phyloP scores from a whole-genome alignment of 192 early-diverging fungal genomes.

The Entomortierella lignicola region DNA sequence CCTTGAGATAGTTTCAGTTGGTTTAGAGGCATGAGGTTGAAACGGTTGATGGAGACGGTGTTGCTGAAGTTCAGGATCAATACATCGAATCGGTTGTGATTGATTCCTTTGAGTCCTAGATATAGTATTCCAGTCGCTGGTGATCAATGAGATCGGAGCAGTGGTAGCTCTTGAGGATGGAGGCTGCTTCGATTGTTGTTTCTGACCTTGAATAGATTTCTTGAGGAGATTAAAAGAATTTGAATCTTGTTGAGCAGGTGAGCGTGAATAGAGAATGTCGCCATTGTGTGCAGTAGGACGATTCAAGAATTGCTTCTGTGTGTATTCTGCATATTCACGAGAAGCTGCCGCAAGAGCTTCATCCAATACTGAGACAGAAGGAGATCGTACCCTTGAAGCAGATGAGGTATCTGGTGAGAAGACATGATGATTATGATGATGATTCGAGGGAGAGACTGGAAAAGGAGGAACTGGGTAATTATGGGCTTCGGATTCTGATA shows the following conservation, averaged over 20 bases:
- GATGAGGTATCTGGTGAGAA: not conserved
- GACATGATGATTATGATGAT: not conserved
- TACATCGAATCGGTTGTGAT: not conserved
- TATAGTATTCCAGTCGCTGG: not conserved
- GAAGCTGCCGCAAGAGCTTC: not conserved
- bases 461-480: not conserved
- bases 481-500: not conserved
- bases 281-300: not conserved
- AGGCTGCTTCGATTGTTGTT: not conserved
- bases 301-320: not conserved
- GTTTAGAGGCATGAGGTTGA: not conserved
- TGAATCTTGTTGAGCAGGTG: too few relatives aligned
- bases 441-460: not conserved
- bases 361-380: conserved; percentile 8
- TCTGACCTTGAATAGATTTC: too few relatives aligned
- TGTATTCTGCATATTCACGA: not conserved
- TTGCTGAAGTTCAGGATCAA: conserved; percentile 3
- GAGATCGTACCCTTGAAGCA: not conserved
- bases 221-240: too few relatives aligned
- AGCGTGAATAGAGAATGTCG: conserved; percentile 4
- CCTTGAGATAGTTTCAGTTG: not conserved
- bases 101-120: not conserved
- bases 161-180: not conserved
- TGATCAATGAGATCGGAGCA: not conserved
- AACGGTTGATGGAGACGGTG: not conserved